phyloP scores from a whole-genome alignment of 1,284 basidiomycete genomes.

The Neotropicomus parvogracilis region DNA sequence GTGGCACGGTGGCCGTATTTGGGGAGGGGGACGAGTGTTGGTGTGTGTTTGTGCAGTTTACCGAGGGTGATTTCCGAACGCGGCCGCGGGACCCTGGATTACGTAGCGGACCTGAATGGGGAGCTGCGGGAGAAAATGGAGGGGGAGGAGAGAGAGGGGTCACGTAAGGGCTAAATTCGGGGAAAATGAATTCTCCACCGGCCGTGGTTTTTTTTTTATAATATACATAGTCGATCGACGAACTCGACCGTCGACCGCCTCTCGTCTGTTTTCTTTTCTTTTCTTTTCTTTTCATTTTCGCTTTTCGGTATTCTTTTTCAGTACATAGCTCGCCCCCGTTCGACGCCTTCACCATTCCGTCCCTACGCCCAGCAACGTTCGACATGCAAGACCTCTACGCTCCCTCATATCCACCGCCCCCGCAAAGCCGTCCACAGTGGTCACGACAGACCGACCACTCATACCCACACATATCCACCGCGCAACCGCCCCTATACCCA shows the following conservation, averaged over 20 bases:
- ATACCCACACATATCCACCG: conserved; percentile 35
- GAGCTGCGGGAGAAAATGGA: conserved; percentile 36
- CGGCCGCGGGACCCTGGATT: conserved; percentile 37
- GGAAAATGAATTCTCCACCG: conserved; percentile 42
- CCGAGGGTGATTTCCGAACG: conserved; percentile 40
- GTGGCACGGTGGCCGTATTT: conserved; percentile 29
- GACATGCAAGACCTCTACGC: conserved; percentile 63
- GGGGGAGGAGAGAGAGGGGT: conserved; percentile 24
- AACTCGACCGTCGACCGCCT: conserved; percentile 28
- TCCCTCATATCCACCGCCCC: conserved; percentile 44
- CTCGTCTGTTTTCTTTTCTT: conserved; percentile 29
- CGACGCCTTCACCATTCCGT: conserved; percentile 35
- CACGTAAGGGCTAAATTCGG: conserved; percentile 36
- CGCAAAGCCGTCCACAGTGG: conserved; percentile 35
- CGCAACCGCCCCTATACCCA: conserved; percentile 41
- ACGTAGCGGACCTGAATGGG: conserved; percentile 30
- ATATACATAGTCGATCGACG: conserved; percentile 38
- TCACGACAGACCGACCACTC: conserved; percentile 32
- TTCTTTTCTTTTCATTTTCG: conserved; percentile 6
- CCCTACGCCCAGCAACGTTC: conserved; percentile 35
- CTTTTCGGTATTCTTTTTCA: conserved; percentile 15
- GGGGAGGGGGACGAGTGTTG: conserved; percentile 19
- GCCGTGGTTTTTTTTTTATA: conserved; percentile 36
- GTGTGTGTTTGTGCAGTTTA: conserved; percentile 32
- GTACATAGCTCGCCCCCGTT: conserved; percentile 34